These are phyloP conservation scores for Lepidium campestre DNA, from an alignment of 441 rosid genomes.

Conservation along the genomic window DNA sequence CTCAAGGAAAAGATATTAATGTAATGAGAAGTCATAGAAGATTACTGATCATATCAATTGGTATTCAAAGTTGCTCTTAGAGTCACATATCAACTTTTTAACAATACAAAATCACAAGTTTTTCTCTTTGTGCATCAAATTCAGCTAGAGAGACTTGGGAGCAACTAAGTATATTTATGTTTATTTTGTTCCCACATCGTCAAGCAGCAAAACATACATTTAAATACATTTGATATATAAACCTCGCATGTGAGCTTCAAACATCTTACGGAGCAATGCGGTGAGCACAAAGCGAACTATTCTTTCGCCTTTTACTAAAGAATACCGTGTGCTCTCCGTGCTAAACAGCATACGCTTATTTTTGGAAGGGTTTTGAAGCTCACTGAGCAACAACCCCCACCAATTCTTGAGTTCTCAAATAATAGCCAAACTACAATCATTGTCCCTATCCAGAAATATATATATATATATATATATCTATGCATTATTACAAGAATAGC, in stretches of 20 bases:
- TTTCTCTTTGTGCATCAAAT: no score
- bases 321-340: constrained; percentile 38
- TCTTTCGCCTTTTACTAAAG: constrained; percentile 81
- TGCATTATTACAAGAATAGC: not conserved
- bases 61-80: no score
- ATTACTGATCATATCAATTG: no score
- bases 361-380: not conserved
- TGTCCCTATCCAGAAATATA: not conserved
- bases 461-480: no score
- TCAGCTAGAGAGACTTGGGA: no score
- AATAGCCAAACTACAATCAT: not conserved
- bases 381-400: not conserved
- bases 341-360: constrained; percentile 2
- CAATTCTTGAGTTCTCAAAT: not conserved
- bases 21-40: no score
- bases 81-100: no score
- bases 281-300: constrained; percentile 58
- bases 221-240: not conserved
- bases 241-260: not conserved
- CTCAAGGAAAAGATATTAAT: no score
- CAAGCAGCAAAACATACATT: not conserved
- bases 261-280: not conserved
- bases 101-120: no score
- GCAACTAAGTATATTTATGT: no score
- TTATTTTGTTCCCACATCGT: not conserved